These are phyloP conservation scores for Vicia villosa DNA, from an alignment of 306 rosid genomes.

Conservation along the genomic window DNA sequence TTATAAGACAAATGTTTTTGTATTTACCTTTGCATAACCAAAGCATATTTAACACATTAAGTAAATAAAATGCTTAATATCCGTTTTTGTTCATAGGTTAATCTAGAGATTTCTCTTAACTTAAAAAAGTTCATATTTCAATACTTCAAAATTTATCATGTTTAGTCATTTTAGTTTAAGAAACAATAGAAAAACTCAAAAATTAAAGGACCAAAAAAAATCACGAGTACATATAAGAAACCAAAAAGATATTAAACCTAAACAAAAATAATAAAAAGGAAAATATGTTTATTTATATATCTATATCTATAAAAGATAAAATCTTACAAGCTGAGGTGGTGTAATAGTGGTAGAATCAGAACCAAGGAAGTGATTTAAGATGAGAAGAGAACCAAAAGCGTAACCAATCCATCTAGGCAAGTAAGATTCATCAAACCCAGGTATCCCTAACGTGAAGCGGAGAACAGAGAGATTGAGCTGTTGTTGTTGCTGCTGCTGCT, in stretches of 20 bases:
- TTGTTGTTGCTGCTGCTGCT: constrained; percentile 32
- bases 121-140: too few species aligned
- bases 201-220: too few species aligned
- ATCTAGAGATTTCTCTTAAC: too few species aligned
- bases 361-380: constrained; percentile 72
- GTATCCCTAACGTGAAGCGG: constrained; percentile 91
- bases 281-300: not conserved
- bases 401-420: constrained; percentile 97
- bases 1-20: too few species aligned
- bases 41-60: too few species aligned
- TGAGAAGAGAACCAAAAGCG: constrained; percentile 81
- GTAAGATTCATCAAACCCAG: constrained; percentile 94
- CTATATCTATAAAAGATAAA: not conserved
- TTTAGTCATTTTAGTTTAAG: too few species aligned
- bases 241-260: too few species aligned
- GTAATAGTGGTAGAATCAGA: constrained; percentile 56
- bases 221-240: too few species aligned
- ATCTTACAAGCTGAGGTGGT: constrained; percentile 66
- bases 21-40: too few species aligned
- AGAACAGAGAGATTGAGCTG: constrained; percentile 84
- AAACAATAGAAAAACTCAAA: too few species aligned
- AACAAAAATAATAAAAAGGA: not conserved
- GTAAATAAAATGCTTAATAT: not conserved
- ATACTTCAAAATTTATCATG: too few species aligned
- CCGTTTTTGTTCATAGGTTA: too few species aligned